phyloP scores from a whole-genome alignment of 495 filamentous ascomycete species.

The Xylaria telfairii region DNA sequence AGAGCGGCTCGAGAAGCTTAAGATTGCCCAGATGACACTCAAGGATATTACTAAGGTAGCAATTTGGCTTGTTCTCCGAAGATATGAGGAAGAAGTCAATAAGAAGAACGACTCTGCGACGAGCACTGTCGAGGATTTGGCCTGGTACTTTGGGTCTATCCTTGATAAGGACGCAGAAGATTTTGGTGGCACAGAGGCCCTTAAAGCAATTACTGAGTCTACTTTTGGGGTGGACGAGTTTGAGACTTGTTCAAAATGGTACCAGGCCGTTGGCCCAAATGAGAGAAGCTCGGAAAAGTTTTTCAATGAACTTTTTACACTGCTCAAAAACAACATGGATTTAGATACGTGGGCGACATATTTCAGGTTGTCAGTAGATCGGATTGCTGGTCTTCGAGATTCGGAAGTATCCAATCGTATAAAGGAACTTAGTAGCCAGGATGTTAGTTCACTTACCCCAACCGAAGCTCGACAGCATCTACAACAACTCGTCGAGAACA shows the following conservation, averaged over 20 bases:
- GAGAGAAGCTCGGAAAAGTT: background rate
- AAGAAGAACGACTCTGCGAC: constrained; percentile 38
- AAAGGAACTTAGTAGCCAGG: background rate
- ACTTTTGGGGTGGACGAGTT: background rate
- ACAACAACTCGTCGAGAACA: background rate
- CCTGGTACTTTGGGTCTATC: constrained; percentile 10
- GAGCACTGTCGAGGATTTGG: constrained; percentile 30
- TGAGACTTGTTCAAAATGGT: background rate
- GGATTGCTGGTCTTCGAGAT: background rate
- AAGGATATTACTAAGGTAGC: constrained; percentile 36
- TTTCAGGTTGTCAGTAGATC: constrained; percentile 7
- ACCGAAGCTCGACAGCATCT: background rate
- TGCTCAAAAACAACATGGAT: background rate
- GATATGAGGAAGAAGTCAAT: constrained; percentile 27
- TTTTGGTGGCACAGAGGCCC: constrained; percentile 17
- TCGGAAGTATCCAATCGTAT: background rate
- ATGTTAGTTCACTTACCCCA: background rate
- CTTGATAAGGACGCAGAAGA: constrained; percentile 3
- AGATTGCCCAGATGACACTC: background rate
- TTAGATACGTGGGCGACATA: background rate
- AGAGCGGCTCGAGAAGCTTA: background rate
- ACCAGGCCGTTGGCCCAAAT: background rate
- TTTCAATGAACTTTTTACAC: background rate
- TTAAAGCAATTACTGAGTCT: constrained; percentile 14
- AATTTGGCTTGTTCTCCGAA: constrained; percentile 43